Evolutionary conservation across 1,284 basidiomycete species (phyloP), one percentile per base, ranked within the genome.

Genomic region (Puccinia triticina): DNA sequence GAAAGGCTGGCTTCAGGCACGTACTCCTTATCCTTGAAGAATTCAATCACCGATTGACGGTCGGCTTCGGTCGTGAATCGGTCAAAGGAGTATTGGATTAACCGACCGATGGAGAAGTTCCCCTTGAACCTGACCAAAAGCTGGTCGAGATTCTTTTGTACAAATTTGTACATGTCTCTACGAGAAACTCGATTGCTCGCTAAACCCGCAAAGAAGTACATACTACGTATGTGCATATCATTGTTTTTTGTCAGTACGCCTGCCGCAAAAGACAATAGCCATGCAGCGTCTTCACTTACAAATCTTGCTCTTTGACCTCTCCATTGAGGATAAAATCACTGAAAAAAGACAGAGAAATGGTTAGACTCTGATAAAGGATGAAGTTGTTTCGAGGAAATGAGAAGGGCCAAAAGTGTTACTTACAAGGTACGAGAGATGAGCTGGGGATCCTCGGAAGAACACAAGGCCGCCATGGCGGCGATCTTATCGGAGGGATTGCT

Each of bases 11-110:
- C 14, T 46, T 26, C 8, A 34, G 16, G 2, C 8, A 84, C 84
- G 83, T 85, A 86, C 86, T 87, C 85, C 88, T 82, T 89, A 85
- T 83, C 86, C 82, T 86, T 85, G 85, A 88, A 89, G 89, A 93
- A 95, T 3, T 87, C 89, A 76, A 91, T 90, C 32, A 91, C 90
- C 10, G 89, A 89, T 74, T 91, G 87, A 37, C 91, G 90, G 88
- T 97, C 95, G 84, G 91, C 88, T 84, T 92, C 88, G 26, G 90
- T 91, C 26, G 92, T 91, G 83, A 97, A 89, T 57, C 88, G 87
- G 43, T 88, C 88, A 87, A 94, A 91, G 10, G 91, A 89, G 80
- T 88, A 88, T 91, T 86, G 84, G 66, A 87, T 85, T 34, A 88
- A 84, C 48, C 86, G 79, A 40, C 84, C 84, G 55, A 86, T 85